Base-by-base conservation (phyloP, 2,329 filamentous ascomycete species). In the Aspergillus sergii region DNA sequence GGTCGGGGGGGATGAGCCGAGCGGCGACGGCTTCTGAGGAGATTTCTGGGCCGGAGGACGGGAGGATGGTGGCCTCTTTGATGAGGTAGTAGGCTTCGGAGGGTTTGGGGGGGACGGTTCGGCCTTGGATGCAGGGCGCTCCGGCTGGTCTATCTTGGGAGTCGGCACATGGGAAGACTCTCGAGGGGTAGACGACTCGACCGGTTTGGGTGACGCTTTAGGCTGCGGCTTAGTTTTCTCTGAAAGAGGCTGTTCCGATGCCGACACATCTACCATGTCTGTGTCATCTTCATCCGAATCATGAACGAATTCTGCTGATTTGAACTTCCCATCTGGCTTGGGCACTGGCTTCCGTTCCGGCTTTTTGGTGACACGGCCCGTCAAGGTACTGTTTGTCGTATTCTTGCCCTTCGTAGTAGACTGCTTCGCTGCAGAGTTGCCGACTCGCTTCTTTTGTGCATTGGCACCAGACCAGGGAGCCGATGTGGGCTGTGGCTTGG, bases 1-100 rank as follows among this genome's bases (percentile, higher is more conserved):
- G 64, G 86, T 83, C 7, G 86, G 86, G 26, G 86, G 85, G 2
- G 87, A 88, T 8, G 85, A 86, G 11, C 84, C 86, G 12, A 89
- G 82, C 14, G 86, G 86, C 19, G 87, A 89, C 2, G 86, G 86
- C 59, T 88, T 88, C 70, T 83, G 85, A 1, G 87, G 85, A 48
- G 85, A 86, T 64, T 65, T 70, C 34, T 65, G 65, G 30, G 80
- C 87, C 26, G 77, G 79, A 57, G 69, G 73, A 66, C 72, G 79
- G 61, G 73, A 80, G 75, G 73, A 69, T 26, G 74, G 66, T 19
- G 74, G 72, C 48, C 76, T 71, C 63, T 79, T 77, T 16, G 74
- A 72, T 41, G 78, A 71, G 48, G 76, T 73, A 55, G n/a, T 55
- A n/a, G 51, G 69, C 71, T 64, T 79, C 78, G 30, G 63, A 65